Percentiles rank a stretch among this genome's conserved stretches.
These are phyloP conservation scores for Saitozyma sp. DNA, from an alignment of 768 basidiomycete genomes.

Conservation along the genomic window DNA sequence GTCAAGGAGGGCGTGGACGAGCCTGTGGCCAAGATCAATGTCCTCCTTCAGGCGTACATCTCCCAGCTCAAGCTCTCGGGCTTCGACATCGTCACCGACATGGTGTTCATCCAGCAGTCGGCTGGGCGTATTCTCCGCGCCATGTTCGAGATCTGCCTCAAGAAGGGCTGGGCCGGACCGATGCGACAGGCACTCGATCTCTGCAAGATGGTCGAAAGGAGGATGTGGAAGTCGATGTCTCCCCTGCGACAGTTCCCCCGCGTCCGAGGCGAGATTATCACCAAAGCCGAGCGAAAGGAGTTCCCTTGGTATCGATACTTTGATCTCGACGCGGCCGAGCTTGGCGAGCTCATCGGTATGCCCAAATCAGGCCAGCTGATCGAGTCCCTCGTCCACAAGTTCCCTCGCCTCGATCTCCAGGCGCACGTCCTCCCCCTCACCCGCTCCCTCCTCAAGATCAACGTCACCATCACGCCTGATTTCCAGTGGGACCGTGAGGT, in stretches of 20 bases:
- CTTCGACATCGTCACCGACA: conserved; percentile 58
- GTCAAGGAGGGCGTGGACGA: conserved; percentile 97
- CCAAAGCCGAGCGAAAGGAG: conserved; percentile 93
- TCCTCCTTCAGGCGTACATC: conserved; percentile 89
- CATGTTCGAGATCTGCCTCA: conserved; percentile 95
- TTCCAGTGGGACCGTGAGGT: conserved; percentile 97
- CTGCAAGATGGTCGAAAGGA: conserved; percentile 85
- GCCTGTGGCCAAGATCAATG: conserved; percentile 95
- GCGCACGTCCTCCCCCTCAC: conserved; percentile 98
- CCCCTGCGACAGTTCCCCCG: conserved; percentile 91
- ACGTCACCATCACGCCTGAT: conserved; percentile 92
- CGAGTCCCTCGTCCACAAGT: conserved; percentile 88
- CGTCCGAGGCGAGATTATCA: conserved; percentile 63
- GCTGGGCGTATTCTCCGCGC: conserved; percentile 95
- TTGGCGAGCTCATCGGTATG: conserved; percentile 91
- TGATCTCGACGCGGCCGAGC: conserved; percentile 77
- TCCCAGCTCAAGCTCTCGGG: conserved; percentile 91
- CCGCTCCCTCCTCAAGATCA: conserved; percentile 83
- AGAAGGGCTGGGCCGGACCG: conserved; percentile 95
- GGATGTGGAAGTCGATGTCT: conserved; percentile 96
- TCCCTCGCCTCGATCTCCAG: conserved; percentile 93
- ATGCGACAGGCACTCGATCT: conserved; percentile 86
- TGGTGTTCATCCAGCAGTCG: conserved; percentile 93
- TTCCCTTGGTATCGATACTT: conserved; percentile 99
- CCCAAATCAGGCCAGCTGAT: conserved; percentile 90